Conservation (phyloP, 495 filamentous ascomycete genomes). For the Penicillium cataractarum region DNA sequence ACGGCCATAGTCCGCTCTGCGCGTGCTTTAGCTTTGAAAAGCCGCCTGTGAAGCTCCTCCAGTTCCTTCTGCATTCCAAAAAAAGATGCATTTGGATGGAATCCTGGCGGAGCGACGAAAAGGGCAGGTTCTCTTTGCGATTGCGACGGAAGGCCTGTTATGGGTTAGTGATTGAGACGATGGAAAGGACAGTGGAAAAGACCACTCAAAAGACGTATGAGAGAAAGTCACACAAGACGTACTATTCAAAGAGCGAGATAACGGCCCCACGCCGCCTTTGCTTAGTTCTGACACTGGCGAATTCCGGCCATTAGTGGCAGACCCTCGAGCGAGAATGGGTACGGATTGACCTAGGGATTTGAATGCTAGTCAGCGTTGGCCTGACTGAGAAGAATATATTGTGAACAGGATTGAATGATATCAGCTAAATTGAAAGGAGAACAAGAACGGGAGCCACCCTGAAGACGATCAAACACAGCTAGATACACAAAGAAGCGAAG, state of each 20-base stretch:
- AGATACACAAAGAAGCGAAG: slow-evolving; percentile 23
- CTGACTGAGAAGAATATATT: slow-evolving; percentile 30
- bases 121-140: slow-evolving; percentile 28
- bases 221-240: not conserved
- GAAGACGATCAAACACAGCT: slow-evolving; percentile 15
- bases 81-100: slow-evolving; percentile 78
- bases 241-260: slow-evolving; percentile 22
- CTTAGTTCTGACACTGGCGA: slow-evolving; percentile 32
- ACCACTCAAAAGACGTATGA: not conserved
- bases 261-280: slow-evolving; percentile 25
- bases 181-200: too few species aligned
- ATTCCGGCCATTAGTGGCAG: slow-evolving; percentile 30
- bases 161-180: not conserved
- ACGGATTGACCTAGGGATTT: slow-evolving; percentile 32
- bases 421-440: slow-evolving; percentile 25
- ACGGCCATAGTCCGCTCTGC: slow-evolving; percentile 67
- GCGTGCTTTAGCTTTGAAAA: slow-evolving; percentile 66
- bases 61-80: slow-evolving; percentile 75
- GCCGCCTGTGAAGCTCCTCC: slow-evolving; percentile 64
- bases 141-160: slow-evolving; percentile 13
- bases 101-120: slow-evolving; percentile 74
- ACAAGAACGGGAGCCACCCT: slow-evolving; percentile 28
- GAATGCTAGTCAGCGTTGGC: slow-evolving; percentile 35
- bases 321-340: slow-evolving; percentile 14
- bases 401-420: slow-evolving; percentile 17